Evolutionary conservation across 495 filamentous ascomycete genomes (phyloP).

Genomic region (Hamigera avellanea): DNA sequence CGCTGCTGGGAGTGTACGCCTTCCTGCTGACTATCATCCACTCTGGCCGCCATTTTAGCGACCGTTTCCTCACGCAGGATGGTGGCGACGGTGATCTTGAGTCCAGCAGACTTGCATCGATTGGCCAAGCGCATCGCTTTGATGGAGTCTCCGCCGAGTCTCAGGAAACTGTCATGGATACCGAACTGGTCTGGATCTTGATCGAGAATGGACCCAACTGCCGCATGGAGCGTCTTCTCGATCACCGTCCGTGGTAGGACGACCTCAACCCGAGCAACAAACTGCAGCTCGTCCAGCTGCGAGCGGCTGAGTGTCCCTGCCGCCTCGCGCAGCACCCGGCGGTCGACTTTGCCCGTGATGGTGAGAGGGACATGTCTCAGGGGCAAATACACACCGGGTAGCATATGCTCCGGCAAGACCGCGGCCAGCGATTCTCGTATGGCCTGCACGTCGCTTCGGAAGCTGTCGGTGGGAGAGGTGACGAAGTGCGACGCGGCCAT

Average conservation of each 20-base stretch:
- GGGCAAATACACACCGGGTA: constrained; percentile 11
- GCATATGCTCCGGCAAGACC: constrained; percentile 10
- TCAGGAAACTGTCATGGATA: constrained; percentile 37
- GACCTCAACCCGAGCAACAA: too few relatives aligned
- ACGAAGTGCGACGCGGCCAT: neutral
- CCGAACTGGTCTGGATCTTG: too few relatives aligned
- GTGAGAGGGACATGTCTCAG: constrained; percentile 9
- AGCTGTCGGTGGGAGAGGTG: too few relatives aligned
- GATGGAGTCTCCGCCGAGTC: constrained; percentile 44
- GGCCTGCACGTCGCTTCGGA: neutral
- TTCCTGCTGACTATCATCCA: too few relatives aligned
- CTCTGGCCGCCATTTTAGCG: neutral
- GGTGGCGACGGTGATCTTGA: neutral
- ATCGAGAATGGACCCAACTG: too few relatives aligned
- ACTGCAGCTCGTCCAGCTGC: too few relatives aligned
- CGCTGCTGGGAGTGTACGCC: too few relatives aligned
- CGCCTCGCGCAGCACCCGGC: constrained; percentile 1
- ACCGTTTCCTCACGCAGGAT: neutral
- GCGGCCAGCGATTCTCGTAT: neutral
- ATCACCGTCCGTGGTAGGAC: too few relatives aligned
- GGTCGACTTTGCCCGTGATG: constrained; percentile 13
- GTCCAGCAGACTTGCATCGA: neutral
- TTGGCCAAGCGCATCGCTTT: constrained; percentile 42
- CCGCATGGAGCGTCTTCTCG: too few relatives aligned
- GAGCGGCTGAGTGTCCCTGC: too few relatives aligned